phyloP scores from a whole-genome alignment of 805 yeast species.

The Candida taoyuanica region DNA sequence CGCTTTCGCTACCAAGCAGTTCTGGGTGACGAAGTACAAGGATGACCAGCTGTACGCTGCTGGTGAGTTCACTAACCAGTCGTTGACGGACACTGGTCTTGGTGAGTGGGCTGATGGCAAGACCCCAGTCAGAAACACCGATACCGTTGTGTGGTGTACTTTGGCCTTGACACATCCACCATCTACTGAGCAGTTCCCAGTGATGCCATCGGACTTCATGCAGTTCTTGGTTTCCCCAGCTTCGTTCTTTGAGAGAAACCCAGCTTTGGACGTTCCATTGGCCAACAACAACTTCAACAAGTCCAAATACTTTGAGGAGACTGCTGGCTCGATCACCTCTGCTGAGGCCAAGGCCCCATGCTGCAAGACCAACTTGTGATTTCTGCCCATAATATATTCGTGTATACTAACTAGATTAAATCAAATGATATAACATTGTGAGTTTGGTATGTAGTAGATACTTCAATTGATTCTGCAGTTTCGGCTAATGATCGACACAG shows the following conservation, averaged over 20 bases:
- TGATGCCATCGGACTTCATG: constrained; percentile 81
- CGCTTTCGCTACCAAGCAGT: constrained; percentile 66
- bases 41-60: constrained; percentile 75
- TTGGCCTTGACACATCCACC: constrained; percentile 80
- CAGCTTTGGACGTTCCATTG: constrained; percentile 74
- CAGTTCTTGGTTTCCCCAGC: constrained; percentile 62
- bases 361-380: constrained; percentile 17
- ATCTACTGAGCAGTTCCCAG: constrained; percentile 83
- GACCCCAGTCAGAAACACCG: constrained; percentile 68
- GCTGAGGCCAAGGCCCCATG: constrained; percentile 16
- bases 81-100: constrained; percentile 64
- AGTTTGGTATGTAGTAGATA: no score
- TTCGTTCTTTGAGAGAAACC: constrained; percentile 74
- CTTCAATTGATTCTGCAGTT: no score
- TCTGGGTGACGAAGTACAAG: constrained; percentile 76
- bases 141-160: constrained; percentile 77
- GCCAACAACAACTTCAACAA: constrained; percentile 65
- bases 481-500: no score
- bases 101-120: constrained; percentile 65
- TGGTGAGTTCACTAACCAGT: constrained; percentile 84
- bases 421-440: no score
- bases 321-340: constrained; percentile 9
- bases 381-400: background rate
- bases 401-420: no score
- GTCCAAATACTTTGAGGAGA: constrained; percentile 24